phyloP scores from a whole-genome alignment of 2,329 filamentous ascomycete genomes.

The Dactylellina leptospora region DNA sequence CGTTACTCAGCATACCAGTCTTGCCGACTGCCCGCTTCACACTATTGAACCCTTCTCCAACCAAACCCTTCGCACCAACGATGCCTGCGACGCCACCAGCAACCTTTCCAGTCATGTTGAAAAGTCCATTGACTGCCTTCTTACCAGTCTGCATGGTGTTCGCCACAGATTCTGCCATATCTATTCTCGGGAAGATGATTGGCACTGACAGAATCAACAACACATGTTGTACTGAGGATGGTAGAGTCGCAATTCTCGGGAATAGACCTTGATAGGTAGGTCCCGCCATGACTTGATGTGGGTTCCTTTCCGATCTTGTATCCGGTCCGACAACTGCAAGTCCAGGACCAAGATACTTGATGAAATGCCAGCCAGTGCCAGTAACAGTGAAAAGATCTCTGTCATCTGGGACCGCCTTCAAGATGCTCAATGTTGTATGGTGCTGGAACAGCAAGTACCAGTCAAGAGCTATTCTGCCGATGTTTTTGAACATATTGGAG shows the following conservation, averaged over 20 bases:
- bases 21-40: constrained; percentile 98
- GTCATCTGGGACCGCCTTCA: constrained; percentile 87
- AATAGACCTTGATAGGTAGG: constrained; percentile 98
- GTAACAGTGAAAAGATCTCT: constrained; percentile 95
- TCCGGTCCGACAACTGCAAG: constrained; percentile 90
- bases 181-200: constrained; percentile 86
- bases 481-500: constrained; percentile 97
- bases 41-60: constrained; percentile 89
- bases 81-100: constrained; percentile 94
- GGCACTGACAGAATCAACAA: constrained; percentile 96
- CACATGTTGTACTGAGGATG: constrained; percentile 93
- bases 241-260: constrained; percentile 89
- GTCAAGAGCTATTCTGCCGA: constrained; percentile 90
- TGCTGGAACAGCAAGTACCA: constrained; percentile 99
- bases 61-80: constrained; percentile 91
- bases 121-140: constrained; percentile 93
- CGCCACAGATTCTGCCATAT: constrained; percentile 88
- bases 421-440: constrained; percentile 91
- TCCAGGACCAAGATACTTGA: constrained; percentile 92
- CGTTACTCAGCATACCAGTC: constrained; percentile 91
- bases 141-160: constrained; percentile 93
- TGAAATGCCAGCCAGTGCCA: constrained; percentile 97
- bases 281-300: constrained; percentile 90
- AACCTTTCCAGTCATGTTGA: constrained; percentile 94
- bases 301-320: constrained; percentile 88